phyloP scores from a whole-genome alignment of 257 asterid species.

The Plantago major region DNA sequence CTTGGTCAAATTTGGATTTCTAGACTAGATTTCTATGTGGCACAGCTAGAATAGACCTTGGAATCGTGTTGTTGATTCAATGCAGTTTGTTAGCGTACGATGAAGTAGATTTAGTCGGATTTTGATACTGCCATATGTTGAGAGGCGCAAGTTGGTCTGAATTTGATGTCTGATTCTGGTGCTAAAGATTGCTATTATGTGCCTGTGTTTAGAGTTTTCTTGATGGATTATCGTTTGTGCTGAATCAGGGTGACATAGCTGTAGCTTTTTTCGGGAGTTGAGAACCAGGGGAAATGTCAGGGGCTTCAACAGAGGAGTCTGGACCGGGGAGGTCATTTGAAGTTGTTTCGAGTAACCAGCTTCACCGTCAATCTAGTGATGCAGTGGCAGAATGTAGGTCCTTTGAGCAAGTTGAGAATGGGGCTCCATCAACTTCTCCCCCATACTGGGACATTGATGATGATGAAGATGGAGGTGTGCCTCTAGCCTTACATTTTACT shows the following conservation, averaged over 20 bases:
- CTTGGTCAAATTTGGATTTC: background rate
- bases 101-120: background rate
- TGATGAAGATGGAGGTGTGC: conserved; percentile 59
- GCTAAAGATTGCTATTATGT: background rate
- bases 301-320: conserved; percentile 39
- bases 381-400: conserved; percentile 81
- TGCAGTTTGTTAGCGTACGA: no score
- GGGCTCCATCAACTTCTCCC: conserved; percentile 74
- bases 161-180: conserved; percentile 5
- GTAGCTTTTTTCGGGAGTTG: conserved; percentile 38
- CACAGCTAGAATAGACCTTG: background rate
- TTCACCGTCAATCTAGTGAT: conserved; percentile 57
- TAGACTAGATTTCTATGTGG: background rate
- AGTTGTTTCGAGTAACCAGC: conserved; percentile 47
- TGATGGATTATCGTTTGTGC: conserved; percentile 1
- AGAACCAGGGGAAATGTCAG: conserved; percentile 46
- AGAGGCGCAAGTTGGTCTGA: background rate
- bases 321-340: conserved; percentile 56
- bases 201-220: background rate
- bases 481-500: background rate
- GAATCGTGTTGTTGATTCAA: background rate
- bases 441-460: conserved; percentile 86
- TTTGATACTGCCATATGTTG: background rate
- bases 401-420: conserved; percentile 74
- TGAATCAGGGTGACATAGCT: conserved; percentile 34